phyloP scores from a whole-genome alignment of 306 rosid genomes.

The Pyrus communis region DNA sequence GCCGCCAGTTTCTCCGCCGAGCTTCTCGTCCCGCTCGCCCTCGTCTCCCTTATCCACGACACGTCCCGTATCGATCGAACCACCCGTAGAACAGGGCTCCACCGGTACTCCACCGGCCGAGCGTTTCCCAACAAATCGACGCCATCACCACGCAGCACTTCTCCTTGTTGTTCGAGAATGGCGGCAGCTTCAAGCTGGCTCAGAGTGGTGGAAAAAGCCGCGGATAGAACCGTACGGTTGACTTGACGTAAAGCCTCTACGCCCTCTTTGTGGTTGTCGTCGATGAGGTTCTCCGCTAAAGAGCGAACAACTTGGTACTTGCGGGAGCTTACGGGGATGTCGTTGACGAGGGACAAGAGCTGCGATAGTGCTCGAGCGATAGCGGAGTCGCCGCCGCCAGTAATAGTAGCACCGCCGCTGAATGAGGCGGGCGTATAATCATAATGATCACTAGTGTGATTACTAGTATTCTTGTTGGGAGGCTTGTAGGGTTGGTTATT shows the following conservation, averaged over 20 bases:
- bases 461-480: background rate
- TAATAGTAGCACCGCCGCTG: background rate
- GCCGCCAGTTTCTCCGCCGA: slow-evolving; percentile 63
- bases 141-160: background rate
- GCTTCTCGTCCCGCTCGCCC: slow-evolving; percentile 5
- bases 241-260: slow-evolving; percentile 39
- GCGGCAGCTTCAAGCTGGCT: slow-evolving; percentile 34
- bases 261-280: slow-evolving; percentile 46
- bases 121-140: background rate
- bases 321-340: slow-evolving; percentile 68
- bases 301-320: slow-evolving; percentile 63
- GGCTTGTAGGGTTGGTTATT: background rate
- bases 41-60: background rate
- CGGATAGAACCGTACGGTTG: slow-evolving; percentile 40
- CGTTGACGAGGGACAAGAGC: slow-evolving; percentile 36
- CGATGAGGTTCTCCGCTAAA: slow-evolving; percentile 52
- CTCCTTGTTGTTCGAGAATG: background rate
- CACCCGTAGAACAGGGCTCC: slow-evolving; percentile 17
- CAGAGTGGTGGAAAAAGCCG: slow-evolving; percentile 48
- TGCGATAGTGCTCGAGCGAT: slow-evolving; percentile 69
- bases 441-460: background rate
- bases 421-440: background rate
- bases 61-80: slow-evolving; percentile 16
- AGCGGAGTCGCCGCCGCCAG: slow-evolving; percentile 22
- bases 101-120: slow-evolving; percentile 14